Percentiles rank a stretch among this genome's conserved stretches.
These are phyloP conservation scores for Mucuna pruriens DNA, from an alignment of 306 rosid species.

Conservation along the genomic window DNA sequence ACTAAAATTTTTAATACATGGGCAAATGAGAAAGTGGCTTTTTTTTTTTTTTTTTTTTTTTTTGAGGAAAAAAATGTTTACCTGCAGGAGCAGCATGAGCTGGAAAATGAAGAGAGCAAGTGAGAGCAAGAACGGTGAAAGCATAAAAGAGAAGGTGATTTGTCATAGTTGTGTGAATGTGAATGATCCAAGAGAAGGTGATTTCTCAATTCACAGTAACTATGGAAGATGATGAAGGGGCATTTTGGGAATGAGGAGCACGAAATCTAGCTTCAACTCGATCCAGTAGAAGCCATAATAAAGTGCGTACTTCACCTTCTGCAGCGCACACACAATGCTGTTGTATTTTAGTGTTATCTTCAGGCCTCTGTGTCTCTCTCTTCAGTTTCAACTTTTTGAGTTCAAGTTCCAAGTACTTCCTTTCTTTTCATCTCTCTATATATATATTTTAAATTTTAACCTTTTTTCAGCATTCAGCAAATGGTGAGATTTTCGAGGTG, in stretches of 20 bases:
- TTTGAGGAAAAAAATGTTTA: constrained; percentile 30
- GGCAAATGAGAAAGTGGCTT: constrained; percentile 11
- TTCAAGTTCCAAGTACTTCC: not conserved
- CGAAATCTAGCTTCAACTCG: not conserved
- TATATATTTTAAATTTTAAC: no score
- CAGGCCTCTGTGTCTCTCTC: not conserved
- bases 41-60: no score
- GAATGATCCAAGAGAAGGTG: not conserved
- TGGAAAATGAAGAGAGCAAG: constrained; percentile 57
- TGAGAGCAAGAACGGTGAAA: constrained; percentile 37
- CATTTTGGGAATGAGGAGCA: not conserved
- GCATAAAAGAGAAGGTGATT: constrained; percentile 48
- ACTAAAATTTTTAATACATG: not conserved
- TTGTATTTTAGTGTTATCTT: not conserved
- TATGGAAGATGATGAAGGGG: constrained; percentile 16
- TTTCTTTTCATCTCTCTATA: not conserved
- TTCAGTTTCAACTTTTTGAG: not conserved
- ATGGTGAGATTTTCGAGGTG: not conserved
- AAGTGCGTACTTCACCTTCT: constrained; percentile 25
- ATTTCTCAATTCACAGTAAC: not conserved
- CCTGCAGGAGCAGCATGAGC: constrained; percentile 88
- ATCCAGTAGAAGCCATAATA: not conserved
- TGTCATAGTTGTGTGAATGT: constrained; percentile 49
- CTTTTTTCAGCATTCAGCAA: no score
- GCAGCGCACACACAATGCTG: not conserved